These are phyloP conservation scores for Auriscalpium microsporum DNA, from an alignment of 768 basidiomycete genomes.

Conservation along the genomic window DNA sequence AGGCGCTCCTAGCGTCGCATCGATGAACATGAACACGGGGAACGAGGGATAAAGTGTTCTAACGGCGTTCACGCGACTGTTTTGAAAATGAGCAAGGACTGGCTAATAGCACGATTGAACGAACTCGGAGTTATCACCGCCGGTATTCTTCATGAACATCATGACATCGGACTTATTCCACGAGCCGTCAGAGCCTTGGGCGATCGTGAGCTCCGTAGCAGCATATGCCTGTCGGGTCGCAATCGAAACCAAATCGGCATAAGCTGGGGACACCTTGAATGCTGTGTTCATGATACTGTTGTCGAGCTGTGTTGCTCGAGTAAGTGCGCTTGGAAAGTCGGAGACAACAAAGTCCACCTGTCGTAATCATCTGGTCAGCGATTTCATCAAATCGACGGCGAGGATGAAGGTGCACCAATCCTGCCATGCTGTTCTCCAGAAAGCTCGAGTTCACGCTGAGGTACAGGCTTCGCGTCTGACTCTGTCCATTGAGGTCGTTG, in stretches of 20 bases:
- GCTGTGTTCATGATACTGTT: neutral
- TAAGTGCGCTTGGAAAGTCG: conserved; percentile 1
- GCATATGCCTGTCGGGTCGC: conserved; percentile 1
- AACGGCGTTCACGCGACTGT: conserved; percentile 8
- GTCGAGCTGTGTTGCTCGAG: conserved; percentile 5
- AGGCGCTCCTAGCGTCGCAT: conserved; percentile 2
- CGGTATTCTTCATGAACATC: conserved; percentile 15
- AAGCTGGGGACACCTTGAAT: neutral
- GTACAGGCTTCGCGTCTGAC: conserved; percentile 2
- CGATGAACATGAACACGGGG: conserved; percentile 11
- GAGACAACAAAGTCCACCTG: conserved; percentile 5
- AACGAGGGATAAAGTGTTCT: conserved; percentile 8
- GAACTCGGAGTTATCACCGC: neutral
- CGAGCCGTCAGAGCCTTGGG: neutral
- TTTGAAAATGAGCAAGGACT: neutral
- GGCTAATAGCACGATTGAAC: neutral
- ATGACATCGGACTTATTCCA: conserved; percentile 7
- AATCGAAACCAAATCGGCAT: conserved; percentile 1
- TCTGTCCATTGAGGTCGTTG: neutral
- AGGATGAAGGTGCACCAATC: no score
- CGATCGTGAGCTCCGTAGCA: conserved; percentile 10
- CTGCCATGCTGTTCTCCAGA: neutral
- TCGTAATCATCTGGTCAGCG: neutral
- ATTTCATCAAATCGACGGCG: no score
- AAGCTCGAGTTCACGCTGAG: neutral